Percentiles rank a stretch among this genome's conserved stretches.
These are phyloP conservation scores for Pseudogymnoascus sp. DNA, from an alignment of 2,329 filamentous ascomycete species.

Conservation along the genomic window DNA sequence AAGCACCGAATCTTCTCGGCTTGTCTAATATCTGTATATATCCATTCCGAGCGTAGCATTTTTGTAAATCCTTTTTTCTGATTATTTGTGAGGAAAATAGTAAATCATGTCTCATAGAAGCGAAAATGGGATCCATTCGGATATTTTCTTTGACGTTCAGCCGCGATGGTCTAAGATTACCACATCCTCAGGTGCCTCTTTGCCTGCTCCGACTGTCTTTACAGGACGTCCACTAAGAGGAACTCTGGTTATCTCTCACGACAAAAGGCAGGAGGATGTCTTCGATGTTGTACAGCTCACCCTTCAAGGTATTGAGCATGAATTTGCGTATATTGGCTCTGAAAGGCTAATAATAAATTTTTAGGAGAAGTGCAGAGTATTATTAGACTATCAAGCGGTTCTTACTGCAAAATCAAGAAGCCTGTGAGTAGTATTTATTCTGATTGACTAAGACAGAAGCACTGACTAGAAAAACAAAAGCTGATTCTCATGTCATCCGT, in stretches of 20 bases:
- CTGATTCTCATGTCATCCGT: constrained; percentile 5
- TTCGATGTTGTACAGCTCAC: not conserved
- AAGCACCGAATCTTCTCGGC: not conserved
- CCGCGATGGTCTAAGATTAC: not conserved
- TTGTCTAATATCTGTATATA: not conserved
- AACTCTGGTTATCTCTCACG: constrained; percentile 4
- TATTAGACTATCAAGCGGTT: not conserved
- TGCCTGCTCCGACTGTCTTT: not conserved
- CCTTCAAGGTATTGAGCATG: not conserved
- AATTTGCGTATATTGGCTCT: not conserved
- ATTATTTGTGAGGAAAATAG: not conserved
- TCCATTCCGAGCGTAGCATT: not conserved
- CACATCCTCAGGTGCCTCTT: not conserved
- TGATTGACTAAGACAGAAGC: not conserved
- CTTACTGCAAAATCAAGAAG: not conserved
- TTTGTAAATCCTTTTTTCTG: not conserved
- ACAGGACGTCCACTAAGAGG: not conserved
- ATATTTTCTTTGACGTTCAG: not conserved
- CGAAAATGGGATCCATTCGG: not conserved
- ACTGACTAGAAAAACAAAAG: not conserved
- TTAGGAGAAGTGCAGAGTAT: constrained; percentile 1
- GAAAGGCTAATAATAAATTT: not conserved
- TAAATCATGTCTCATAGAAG: not conserved
- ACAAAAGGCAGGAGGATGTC: not conserved
- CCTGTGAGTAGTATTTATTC: constrained; percentile 4